Evolutionary conservation across 805 yeast genomes (phyloP), one percentile per base, ranked within the genome.

Genomic region (Ogataea sp.): DNA sequence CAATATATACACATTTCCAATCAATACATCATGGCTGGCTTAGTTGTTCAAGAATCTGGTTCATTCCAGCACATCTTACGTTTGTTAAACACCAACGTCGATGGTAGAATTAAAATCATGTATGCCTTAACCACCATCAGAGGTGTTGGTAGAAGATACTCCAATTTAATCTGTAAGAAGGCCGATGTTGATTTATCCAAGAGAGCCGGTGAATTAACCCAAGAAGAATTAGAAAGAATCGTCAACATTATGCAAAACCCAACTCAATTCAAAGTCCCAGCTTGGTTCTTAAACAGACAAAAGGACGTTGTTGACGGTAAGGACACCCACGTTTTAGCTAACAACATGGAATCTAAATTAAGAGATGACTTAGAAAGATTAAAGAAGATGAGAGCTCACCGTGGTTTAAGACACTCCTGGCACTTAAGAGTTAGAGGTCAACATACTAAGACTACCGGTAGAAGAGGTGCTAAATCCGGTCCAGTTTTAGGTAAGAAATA

Each of bases 401-500:
- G 97, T 77, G 99, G 99, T 90, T 83, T 93, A 74, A 88, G 99
- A 83, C 99, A 93, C 81, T 89, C 82, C 90, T 93, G 97, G 97
- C 97, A 97, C 71, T 79, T 93, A 71, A 93, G 93, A 80, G 98
- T 94, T 73, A 88, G 98, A 83, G 98, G 98, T 78, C 98, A 93
- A 81, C 99, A 93, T 80, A 93, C 99, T 83, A 93, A 93, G 85
- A 90, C 98, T 71, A 93, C 99, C 64, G 95, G 97, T 72, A 88
- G 98, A 80, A 89, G 95, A n/a, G n/a, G n/a, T 65, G 81, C 81
- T 62, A 73, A 70, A 25, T 24, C 36, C 18, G 29, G 30, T 25
- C 11, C 11, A 18, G 10, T 10, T 20, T 6, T 16, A 3, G 25
- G 34, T 32, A 20, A 20, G 17, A 20, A 20, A 20, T 32, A 20